Conservation (phyloP, 2,329 filamentous ascomycete species). For the Colletotrichum noveboracense region DNA sequence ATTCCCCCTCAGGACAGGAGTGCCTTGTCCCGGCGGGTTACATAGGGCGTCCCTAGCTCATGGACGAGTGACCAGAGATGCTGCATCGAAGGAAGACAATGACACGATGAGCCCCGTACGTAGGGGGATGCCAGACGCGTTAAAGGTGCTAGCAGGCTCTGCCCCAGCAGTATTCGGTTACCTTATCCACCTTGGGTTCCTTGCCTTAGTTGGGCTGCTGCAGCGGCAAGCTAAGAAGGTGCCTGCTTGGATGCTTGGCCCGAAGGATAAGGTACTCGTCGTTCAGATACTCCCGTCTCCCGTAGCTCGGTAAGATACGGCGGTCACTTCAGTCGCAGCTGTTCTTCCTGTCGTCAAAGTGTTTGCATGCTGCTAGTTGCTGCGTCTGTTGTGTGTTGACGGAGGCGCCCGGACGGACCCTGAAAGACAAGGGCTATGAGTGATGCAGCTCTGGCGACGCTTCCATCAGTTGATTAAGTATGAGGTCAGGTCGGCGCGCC, state of each 20-base stretch:
- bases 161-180: neutral
- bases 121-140: slow-evolving; percentile 2
- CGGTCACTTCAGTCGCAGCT: neutral
- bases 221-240: neutral
- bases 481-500: slow-evolving; percentile 9
- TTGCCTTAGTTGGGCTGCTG: neutral
- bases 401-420: neutral
- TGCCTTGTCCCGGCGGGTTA: neutral
- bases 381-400: neutral
- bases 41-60: neutral
- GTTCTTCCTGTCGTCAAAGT: neutral
- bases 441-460: slow-evolving; percentile 2
- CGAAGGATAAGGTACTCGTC: neutral
- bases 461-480: neutral
- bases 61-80: neutral
- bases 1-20: neutral
- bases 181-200: neutral
- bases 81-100: neutral
- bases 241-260: neutral
- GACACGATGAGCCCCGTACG: neutral
- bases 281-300: neutral
- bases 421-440: neutral
- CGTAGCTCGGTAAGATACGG: neutral
- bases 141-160: neutral
- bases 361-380: neutral